These are phyloP conservation scores for Trichoderma arundinaceum DNA, from an alignment of 2,329 filamentous ascomycete species.

Conservation along the genomic window DNA sequence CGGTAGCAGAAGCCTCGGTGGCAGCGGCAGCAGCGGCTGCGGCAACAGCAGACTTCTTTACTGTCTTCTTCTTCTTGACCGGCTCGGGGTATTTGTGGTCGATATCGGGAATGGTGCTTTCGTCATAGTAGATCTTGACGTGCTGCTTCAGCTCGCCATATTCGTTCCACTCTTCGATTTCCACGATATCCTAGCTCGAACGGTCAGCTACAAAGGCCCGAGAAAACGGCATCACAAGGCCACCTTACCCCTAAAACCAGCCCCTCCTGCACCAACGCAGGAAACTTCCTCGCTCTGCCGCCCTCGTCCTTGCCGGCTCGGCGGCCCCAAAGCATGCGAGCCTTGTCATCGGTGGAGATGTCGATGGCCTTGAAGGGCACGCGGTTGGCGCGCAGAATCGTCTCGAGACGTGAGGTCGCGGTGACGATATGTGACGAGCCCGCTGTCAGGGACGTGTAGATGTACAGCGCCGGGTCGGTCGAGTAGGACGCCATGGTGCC, in stretches of 20 bases:
- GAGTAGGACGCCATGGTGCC: slow-evolving; percentile 52
- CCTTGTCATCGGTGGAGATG: slow-evolving; percentile 86
- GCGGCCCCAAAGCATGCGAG: slow-evolving; percentile 85
- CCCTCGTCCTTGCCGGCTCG: slow-evolving; percentile 73
- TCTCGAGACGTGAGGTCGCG: slow-evolving; percentile 92
- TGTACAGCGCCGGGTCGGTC: slow-evolving; percentile 78
- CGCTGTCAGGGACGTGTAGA: slow-evolving; percentile 94
- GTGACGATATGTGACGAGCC: slow-evolving; percentile 97
- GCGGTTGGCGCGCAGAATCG: slow-evolving; percentile 92
- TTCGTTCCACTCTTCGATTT: slow-evolving; percentile 99
- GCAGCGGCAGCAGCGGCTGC: slow-evolving; percentile 37
- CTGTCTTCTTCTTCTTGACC: slow-evolving; percentile 40
- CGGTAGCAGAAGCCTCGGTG: slow-evolving; percentile 34
- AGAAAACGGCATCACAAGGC: neutral
- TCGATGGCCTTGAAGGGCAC: slow-evolving; percentile 94
- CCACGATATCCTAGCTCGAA: slow-evolving; percentile 75
- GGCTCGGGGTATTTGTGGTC: slow-evolving; percentile 56
- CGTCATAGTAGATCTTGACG: slow-evolving; percentile 71
- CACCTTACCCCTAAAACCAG: slow-evolving; percentile 75
- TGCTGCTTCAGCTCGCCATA: slow-evolving; percentile 93
- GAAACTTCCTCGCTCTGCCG: slow-evolving; percentile 75
- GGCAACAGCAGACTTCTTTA: slow-evolving; percentile 38
- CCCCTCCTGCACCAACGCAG: slow-evolving; percentile 86
- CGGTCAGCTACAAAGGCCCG: neutral
- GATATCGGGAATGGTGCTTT: slow-evolving; percentile 63